phyloP scores from a whole-genome alignment of 371 early-diverging fungal genomes.

The Apophysomyces sp. region DNA sequence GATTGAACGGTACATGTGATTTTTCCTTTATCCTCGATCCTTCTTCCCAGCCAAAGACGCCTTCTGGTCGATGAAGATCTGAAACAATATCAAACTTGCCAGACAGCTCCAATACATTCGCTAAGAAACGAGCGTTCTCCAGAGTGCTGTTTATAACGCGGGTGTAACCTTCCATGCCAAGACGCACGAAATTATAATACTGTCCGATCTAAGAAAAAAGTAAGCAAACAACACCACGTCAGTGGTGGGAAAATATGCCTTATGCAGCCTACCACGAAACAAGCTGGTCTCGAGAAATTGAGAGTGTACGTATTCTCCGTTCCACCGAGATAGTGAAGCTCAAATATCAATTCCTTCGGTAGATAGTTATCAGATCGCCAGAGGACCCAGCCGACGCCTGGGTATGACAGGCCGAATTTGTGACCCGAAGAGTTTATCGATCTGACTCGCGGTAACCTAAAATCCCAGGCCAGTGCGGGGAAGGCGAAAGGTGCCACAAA shows the following conservation, averaged over 20 bases:
- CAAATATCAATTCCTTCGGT: slow-evolving; percentile 68
- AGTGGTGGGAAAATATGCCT: background rate
- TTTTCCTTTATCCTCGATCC: background rate
- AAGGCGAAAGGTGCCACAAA: slow-evolving; percentile 73
- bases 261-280: slow-evolving; percentile 40
- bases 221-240: too few relatives aligned
- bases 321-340: slow-evolving; percentile 66
- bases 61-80: slow-evolving; percentile 55
- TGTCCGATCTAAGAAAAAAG: slow-evolving; percentile 48
- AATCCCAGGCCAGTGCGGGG: slow-evolving; percentile 68
- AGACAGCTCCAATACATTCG: slow-evolving; percentile 47
- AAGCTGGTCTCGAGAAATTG: slow-evolving; percentile 70
- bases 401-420: slow-evolving; percentile 68
- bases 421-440: slow-evolving; percentile 71
- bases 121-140: slow-evolving; percentile 53
- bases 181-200: slow-evolving; percentile 76
- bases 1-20: slow-evolving; percentile 16
- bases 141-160: slow-evolving; percentile 54
- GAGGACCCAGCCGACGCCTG: slow-evolving; percentile 71
- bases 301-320: slow-evolving; percentile 62
- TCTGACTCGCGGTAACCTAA: slow-evolving; percentile 56
- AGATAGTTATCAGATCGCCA: slow-evolving; percentile 61
- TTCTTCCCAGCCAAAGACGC: slow-evolving; percentile 26
- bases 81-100: slow-evolving; percentile 60
- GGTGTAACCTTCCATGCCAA: slow-evolving; percentile 64